Conservation (phyloP, 2,329 filamentous ascomycete species). For the Botrytis fragariae region DNA sequence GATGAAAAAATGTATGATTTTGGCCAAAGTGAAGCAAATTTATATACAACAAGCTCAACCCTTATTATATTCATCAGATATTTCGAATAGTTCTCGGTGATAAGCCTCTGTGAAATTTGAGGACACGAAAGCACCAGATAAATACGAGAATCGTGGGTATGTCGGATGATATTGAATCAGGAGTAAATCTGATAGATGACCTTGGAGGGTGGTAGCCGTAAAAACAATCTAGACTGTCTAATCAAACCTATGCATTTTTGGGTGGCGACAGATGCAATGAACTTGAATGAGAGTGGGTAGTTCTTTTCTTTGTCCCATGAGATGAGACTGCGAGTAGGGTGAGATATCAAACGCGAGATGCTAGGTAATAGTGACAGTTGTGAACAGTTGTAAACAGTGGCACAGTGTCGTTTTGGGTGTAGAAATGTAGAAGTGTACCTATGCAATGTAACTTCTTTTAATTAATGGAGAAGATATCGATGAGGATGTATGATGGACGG, state of each 20-base stretch:
- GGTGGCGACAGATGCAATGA: not conserved
- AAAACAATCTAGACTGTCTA: not conserved
- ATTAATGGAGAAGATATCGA: not conserved
- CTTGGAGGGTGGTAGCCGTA: too few species aligned
- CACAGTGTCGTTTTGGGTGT: not conserved
- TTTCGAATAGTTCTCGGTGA: not conserved
- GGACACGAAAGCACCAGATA: not conserved
- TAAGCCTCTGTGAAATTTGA: not conserved
- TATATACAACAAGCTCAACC: not conserved
- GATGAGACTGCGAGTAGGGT: not conserved
- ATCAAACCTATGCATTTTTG: not conserved
- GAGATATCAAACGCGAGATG: not conserved
- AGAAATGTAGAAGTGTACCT: not conserved
- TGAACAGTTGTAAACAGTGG: not conserved
- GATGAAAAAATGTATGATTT: not conserved
- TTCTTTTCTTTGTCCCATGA: not conserved
- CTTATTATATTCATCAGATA: not conserved
- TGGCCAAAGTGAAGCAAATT: not conserved
- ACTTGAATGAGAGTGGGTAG: too few species aligned
- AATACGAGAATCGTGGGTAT: not conserved
- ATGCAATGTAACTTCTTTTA: not conserved
- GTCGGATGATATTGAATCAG: constrained; percentile 5
- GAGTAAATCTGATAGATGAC: not conserved
- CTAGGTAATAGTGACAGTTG: not conserved
- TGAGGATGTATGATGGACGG: not conserved